Conservation (phyloP, 768 basidiomycete species). For the Pleurotus salmoneostramineus region DNA sequence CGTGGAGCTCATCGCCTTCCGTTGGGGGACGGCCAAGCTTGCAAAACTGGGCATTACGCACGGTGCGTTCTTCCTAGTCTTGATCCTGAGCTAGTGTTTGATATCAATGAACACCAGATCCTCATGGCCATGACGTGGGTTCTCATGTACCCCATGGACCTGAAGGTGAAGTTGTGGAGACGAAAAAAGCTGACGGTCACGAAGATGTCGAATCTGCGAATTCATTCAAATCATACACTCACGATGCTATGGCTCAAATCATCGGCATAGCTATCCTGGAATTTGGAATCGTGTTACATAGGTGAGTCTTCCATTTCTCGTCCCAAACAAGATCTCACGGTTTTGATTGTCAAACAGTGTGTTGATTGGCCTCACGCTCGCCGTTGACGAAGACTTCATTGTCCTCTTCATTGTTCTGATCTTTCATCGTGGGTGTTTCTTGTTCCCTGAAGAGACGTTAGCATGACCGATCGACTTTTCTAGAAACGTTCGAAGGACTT, state of each 20-base stretch:
- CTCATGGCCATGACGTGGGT: slow-evolving; percentile 61
- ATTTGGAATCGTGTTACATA: slow-evolving; percentile 89
- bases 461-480: not conserved
- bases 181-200: not conserved
- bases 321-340: not conserved
- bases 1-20: slow-evolving; percentile 81
- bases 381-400: slow-evolving; percentile 80
- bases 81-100: too few relatives aligned
- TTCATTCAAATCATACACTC: slow-evolving; percentile 16
- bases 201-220: not conserved
- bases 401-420: slow-evolving; percentile 85
- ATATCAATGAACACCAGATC: slow-evolving; percentile 33
- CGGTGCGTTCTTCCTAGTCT: slow-evolving; percentile 32
- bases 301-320: slow-evolving; percentile 27
- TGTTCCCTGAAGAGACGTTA: not conserved
- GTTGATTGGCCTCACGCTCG: slow-evolving; percentile 86
- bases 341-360: slow-evolving; percentile 37
- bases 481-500: slow-evolving; percentile 92
- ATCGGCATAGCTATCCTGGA: slow-evolving; percentile 90
- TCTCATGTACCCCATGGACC: slow-evolving; percentile 71
- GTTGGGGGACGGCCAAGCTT: slow-evolving; percentile 78
- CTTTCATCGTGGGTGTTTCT: slow-evolving; percentile 76
- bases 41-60: slow-evolving; percentile 58
- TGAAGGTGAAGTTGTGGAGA: slow-evolving; percentile 28
- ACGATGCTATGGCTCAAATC: slow-evolving; percentile 60